A percentile compares a stretch with the other conserved stretches of the same genome.
phyloP scores from a whole-genome alignment of 2,329 filamentous ascomycete species.

The Curvularia eragrostidis region DNA sequence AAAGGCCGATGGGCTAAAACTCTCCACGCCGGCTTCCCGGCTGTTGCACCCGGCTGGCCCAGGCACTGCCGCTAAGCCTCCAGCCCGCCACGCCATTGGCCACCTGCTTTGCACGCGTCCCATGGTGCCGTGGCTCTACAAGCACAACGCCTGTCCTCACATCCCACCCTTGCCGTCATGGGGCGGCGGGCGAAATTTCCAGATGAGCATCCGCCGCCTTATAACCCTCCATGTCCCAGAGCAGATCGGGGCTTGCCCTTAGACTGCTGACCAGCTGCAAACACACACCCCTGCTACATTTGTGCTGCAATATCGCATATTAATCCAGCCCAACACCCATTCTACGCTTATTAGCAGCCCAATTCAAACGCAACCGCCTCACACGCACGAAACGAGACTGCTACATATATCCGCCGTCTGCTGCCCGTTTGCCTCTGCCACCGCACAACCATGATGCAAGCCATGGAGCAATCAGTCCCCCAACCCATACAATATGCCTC shows the following conservation, averaged over 20 bases:
- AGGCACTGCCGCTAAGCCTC: conserved; percentile 21
- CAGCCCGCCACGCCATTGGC: conserved; percentile 25
- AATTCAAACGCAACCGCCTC: conserved; percentile 9
- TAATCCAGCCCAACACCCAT: conserved; percentile 18
- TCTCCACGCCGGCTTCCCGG: conserved; percentile 22
- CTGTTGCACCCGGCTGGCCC: conserved; percentile 26
- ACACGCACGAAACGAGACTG: conserved; percentile 1
- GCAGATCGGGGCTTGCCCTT: conserved; percentile 9
- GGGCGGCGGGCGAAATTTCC: conserved; percentile 36
- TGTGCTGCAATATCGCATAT: conserved; percentile 38
- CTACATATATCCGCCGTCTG: conserved; percentile 1
- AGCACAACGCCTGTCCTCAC: conserved; percentile 31
- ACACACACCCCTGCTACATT: conserved; percentile 29
- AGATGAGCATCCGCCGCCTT: conserved; percentile 27
- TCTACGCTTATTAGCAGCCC: conserved; percentile 19
- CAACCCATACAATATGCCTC: conserved; percentile 40
- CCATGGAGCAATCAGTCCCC: conserved; percentile 38
- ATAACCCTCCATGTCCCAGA: conserved; percentile 36
- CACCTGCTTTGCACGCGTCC: conserved; percentile 30
- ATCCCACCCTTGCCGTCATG: conserved; percentile 44
- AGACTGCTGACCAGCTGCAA: conserved; percentile 35
- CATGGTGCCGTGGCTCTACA: conserved; percentile 41
- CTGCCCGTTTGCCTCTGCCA: conserved; percentile 9
- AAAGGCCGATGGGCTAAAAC: conserved; percentile 41
- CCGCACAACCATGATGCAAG: conserved; percentile 44